Percentiles rank a stretch among this genome's conserved stretches.
Conservation (phyloP, 2,329 filamentous ascomycete genomes). For the Pseudogymnoascus sp. region DNA sequence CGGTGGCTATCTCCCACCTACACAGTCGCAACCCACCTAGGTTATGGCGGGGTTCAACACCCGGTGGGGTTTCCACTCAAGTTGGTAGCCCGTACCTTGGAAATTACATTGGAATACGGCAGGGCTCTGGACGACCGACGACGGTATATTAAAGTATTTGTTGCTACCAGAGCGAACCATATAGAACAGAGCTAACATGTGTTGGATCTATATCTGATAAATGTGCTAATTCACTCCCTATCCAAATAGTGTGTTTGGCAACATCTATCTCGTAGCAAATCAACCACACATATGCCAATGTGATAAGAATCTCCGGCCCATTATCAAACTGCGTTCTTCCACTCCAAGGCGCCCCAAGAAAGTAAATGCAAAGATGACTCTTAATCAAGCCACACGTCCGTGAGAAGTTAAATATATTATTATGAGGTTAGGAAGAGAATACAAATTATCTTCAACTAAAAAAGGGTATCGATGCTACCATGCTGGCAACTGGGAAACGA, state of each 20-base stretch:
- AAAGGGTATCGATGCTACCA: background rate
- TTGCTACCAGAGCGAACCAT: constrained; percentile 4
- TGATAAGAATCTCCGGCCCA: background rate
- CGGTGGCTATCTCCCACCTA: background rate
- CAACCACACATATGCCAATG: background rate
- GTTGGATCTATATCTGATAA: background rate
- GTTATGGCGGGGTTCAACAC: too few relatives aligned
- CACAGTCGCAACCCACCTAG: too few relatives aligned
- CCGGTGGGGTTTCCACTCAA: background rate
- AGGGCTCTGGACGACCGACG: background rate
- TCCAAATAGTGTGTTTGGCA: background rate
- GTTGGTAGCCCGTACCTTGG: background rate
- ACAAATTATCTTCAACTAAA: background rate
- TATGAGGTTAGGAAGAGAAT: background rate
- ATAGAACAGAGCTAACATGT: background rate
- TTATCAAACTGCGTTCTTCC: background rate
- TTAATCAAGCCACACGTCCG: background rate
- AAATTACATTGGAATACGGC: background rate
- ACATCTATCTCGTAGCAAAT: background rate
- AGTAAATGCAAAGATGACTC: background rate
- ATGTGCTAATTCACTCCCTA: background rate
- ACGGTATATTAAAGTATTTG: background rate
- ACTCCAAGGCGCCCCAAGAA: background rate
- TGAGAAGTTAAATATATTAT: background rate
- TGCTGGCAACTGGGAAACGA: background rate